Evolutionary conservation across 495 filamentous ascomycete species (phyloP), one percentile per base, ranked within the genome.

Genomic region (Tuber microsphaerosporum): DNA sequence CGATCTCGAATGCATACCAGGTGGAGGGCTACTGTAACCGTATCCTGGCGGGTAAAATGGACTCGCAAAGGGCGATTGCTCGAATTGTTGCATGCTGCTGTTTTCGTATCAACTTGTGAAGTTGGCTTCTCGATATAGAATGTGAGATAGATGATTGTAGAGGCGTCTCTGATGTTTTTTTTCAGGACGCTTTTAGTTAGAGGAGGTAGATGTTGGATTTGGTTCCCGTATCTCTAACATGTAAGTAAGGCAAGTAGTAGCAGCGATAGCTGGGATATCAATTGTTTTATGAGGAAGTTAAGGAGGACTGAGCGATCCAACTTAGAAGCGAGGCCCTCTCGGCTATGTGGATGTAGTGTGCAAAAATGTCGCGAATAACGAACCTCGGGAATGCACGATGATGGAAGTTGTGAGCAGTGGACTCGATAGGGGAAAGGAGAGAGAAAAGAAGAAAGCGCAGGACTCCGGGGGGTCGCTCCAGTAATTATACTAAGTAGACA

Each of bases 21-120:
- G 76, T 45, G 71, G 74, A 61, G 80, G 76, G 70, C 79, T 80
- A 46, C 77, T 73, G 78, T 80, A 80, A 68, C 73, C 74, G 80
- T 82, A 82, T 75, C 75, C 80, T 76, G 80, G 80, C 46, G 80
- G 79, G 78, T 82, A 82, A 43, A 82, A 79, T 74, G 80, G 76
- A 72, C 61, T 78, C 31, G 79, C 71, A 75, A 79, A 82, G 74
- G 76, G 48, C 37, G 80, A 80, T 48, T 82, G 80, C 71, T 82
- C 79, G 79, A 81, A 81, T 78, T 31, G 31, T 65, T 81, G 76
- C 80, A 82, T 82, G 74, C 71, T 79, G 76, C 72, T 75, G 31
- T 75, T n/a, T 61, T 42, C 31, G 31, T 77, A 65, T 65, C 56
- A 65, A 65, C 26, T 34, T 65, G 5, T 3, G 26, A 56, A 31